Evolutionary conservation across 1,139 yeast species (phyloP).

Genomic region (Taiozyma sp.): DNA sequence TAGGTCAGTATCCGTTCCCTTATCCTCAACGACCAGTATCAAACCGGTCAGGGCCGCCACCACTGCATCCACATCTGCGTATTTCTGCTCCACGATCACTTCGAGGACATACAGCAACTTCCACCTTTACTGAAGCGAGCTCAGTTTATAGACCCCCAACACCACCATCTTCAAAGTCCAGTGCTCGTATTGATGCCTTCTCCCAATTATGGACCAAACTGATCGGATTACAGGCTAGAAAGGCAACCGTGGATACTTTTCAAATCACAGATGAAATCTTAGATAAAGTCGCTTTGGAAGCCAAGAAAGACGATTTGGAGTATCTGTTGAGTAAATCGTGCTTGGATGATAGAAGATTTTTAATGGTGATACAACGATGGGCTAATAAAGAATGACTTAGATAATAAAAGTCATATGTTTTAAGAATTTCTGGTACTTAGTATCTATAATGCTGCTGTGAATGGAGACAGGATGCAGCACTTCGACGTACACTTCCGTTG

Average conservation of each 20-base stretch:
- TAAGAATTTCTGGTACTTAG: not conserved
- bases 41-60: not conserved
- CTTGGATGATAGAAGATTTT: not conserved
- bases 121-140: not conserved
- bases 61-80: not conserved
- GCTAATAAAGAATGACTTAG: not conserved
- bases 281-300: not conserved
- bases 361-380: not conserved
- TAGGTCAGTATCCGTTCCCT: not conserved
- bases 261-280: not conserved
- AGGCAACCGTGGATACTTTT: not conserved
- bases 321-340: not conserved
- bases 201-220: not conserved
- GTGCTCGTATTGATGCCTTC: not conserved
- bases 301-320: not conserved
- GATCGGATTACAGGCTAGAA: not conserved
- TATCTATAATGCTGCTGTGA: no score
- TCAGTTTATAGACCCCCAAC: not conserved
- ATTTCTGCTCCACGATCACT: not conserved
- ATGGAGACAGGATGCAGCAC: no score
- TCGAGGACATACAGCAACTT: not conserved
- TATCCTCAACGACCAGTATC: not conserved
- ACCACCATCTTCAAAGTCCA: not conserved
- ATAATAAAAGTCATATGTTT: not conserved
- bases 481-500: no score